Percentiles rank a stretch among this genome's conserved stretches.
Conservation (phyloP, 306 rosid species). For the Rosa rugosa region DNA sequence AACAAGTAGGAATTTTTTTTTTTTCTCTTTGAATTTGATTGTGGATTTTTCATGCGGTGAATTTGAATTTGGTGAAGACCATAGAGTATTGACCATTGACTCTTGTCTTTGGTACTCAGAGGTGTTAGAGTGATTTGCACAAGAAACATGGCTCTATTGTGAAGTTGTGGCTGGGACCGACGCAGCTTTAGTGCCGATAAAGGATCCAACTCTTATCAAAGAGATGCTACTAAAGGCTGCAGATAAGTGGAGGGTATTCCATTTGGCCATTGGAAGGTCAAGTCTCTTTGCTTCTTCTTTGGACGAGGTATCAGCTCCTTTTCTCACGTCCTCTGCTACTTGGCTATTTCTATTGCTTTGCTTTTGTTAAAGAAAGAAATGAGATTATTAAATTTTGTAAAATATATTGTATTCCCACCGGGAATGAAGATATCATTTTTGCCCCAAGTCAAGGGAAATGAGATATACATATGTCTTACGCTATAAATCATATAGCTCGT, state of each 20-base stretch:
- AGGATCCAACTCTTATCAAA: conserved; percentile 58
- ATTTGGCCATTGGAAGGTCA: conserved; percentile 67
- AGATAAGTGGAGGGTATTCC: conserved; percentile 66
- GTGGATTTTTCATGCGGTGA: neutral
- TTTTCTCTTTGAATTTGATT: neutral
- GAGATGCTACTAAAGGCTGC: conserved; percentile 72
- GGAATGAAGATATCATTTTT: no score
- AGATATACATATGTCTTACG: no score
- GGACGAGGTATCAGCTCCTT: conserved; percentile 44
- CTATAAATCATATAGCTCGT: no score
- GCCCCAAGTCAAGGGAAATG: no score
- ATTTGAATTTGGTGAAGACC: neutral
- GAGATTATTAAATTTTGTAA: no score
- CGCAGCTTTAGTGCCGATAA: conserved; percentile 73
- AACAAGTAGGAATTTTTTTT: no score
- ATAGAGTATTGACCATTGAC: neutral
- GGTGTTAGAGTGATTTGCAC: conserved; percentile 54
- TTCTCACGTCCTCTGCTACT: neutral
- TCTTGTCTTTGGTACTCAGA: conserved; percentile 34
- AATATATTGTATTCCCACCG: no score
- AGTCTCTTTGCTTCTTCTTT: conserved; percentile 77
- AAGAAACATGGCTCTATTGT: conserved; percentile 61
- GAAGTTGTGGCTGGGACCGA: conserved; percentile 87
- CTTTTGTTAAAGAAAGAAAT: no score
- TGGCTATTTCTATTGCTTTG: neutral